Evolutionary conservation across 768 basidiomycete genomes (phyloP).

Genomic region (Russula ochroleuca): DNA sequence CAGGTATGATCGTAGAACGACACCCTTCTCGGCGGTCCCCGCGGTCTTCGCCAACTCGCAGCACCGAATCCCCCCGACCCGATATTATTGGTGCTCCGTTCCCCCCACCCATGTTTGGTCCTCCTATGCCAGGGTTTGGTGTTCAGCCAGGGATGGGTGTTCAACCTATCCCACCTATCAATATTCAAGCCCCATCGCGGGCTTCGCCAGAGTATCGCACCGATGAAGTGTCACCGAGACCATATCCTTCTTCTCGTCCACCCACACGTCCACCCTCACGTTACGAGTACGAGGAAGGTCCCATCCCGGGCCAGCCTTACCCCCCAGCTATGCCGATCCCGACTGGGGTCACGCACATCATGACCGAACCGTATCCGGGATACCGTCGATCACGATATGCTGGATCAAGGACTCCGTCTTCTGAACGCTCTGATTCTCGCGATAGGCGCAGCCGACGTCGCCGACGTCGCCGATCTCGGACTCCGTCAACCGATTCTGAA

Average conservation of each 20-base stretch:
- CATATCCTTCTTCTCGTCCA: not conserved
- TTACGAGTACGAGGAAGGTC: conserved; percentile 4
- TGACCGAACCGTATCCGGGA: not conserved
- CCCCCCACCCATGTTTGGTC: not conserved
- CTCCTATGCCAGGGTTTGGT: not conserved
- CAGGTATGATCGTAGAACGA: not conserved
- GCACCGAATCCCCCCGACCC: not conserved
- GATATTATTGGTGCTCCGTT: not conserved
- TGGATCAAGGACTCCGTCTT: conserved; percentile 13
- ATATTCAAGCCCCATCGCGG: not conserved
- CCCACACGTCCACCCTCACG: conserved; percentile 7
- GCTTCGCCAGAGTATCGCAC: conserved; percentile 1
- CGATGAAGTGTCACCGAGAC: not conserved
- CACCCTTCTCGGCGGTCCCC: not conserved
- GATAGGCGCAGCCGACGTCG: not conserved
- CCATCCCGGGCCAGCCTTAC: not conserved
- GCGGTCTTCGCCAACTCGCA: conserved; percentile 1
- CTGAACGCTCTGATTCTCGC: conserved; percentile 4
- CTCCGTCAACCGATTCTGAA: conserved; percentile 5
- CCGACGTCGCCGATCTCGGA: not conserved
- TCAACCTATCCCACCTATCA: not conserved
- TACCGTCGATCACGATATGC: conserved; percentile 1
- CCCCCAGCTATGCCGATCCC: not conserved
- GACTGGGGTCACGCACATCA: conserved; percentile 8
- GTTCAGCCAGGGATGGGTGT: not conserved